These are phyloP conservation scores for Hypoxylon sp. DNA, from an alignment of 2,329 filamentous ascomycete genomes.

Conservation along the genomic window DNA sequence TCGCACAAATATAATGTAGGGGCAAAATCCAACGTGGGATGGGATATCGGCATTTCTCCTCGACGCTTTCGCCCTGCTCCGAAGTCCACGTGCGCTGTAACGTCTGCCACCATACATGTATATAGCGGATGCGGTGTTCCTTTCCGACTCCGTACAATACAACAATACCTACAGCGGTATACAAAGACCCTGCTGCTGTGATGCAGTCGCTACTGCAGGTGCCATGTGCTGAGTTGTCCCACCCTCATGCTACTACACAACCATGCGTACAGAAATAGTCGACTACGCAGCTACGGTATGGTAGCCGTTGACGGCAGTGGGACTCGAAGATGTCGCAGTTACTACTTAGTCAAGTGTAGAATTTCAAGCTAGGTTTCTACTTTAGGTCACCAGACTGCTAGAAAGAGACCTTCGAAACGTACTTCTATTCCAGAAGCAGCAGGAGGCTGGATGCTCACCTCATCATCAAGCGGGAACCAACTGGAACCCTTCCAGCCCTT, in stretches of 20 bases:
- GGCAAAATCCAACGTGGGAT: slow-evolving; percentile 35
- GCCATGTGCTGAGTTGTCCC: slow-evolving; percentile 47
- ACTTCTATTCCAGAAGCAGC: slow-evolving; percentile 30
- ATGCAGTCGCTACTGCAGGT: slow-evolving; percentile 47
- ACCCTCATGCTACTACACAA: slow-evolving; percentile 37
- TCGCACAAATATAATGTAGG: slow-evolving; percentile 8
- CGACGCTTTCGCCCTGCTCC: slow-evolving; percentile 30
- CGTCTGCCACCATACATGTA: slow-evolving; percentile 25
- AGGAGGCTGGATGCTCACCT: slow-evolving; percentile 25
- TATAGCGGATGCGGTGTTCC: slow-evolving; percentile 41
- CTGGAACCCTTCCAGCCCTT: slow-evolving; percentile 21
- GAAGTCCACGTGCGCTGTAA: slow-evolving; percentile 44
- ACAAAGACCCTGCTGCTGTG: slow-evolving; percentile 37
- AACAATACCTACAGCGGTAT: slow-evolving; percentile 33
- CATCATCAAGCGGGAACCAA: slow-evolving; percentile 18
- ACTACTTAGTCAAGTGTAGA: slow-evolving; percentile 21
- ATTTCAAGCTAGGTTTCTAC: slow-evolving; percentile 23
- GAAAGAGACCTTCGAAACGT: slow-evolving; percentile 25
- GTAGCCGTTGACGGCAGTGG: slow-evolving; percentile 24
- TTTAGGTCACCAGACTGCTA: slow-evolving; percentile 26
- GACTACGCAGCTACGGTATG: slow-evolving; percentile 18
- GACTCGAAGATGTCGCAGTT: slow-evolving; percentile 19
- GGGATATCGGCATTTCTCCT: slow-evolving; percentile 36
- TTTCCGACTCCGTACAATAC: slow-evolving; percentile 42
- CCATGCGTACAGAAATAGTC: slow-evolving; percentile 27